Evolutionary conservation across 78 protist genomes (phyloP), one percentile per base, ranked within the genome.

Genomic region (slime mould (Dictyostelium discoideum)): DNA sequence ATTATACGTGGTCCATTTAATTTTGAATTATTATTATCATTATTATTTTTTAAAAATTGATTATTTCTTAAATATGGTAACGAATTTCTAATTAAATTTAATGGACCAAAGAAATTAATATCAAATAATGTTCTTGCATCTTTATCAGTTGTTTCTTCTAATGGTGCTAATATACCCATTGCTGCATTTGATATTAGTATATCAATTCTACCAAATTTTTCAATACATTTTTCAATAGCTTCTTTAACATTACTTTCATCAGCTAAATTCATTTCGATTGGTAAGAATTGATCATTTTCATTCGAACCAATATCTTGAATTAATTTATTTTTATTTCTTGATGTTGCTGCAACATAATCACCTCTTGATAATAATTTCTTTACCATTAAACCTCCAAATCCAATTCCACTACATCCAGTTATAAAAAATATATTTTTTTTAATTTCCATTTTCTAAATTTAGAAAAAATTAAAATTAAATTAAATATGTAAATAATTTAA

Each of bases 161-260:
- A 2, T 13, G 86, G 63, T 14, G 37, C 40, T 6, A 26, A 26
- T 13, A 54, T 13, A 10, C 76, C 94, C 26, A 22, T 69, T 29
- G 87, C 94, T 24, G 87, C 87, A 48, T 89, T 89, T 20, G 72
- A 67, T 3, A 89, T 69, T 18, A 89, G 50, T 3, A 42, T 11
- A 32, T 89, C 87, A 2, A 89, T 32, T 32, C 76, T 29, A 63
- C 73, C 57, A 67, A 81, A 89, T 5, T 29, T 82, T 11, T 29
- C 26, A 54, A 82, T 24, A 16, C 72, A 50, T 29, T 82, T 13
- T 20, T 24, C 22, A 29, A 82, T 57, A 4, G 48, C 73, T 26
- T 82, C 1, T 26, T 13, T 40, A 6, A 82, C 42, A 50, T 14
- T 54, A 13, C 8, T 8, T 54, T 82, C 86, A 57, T 54, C 44